Evolutionary conservation across 208 protist genomes (phyloP), one percentile per base, ranked within the genome.

Genomic region (Zelonia costaricensis): DNA sequence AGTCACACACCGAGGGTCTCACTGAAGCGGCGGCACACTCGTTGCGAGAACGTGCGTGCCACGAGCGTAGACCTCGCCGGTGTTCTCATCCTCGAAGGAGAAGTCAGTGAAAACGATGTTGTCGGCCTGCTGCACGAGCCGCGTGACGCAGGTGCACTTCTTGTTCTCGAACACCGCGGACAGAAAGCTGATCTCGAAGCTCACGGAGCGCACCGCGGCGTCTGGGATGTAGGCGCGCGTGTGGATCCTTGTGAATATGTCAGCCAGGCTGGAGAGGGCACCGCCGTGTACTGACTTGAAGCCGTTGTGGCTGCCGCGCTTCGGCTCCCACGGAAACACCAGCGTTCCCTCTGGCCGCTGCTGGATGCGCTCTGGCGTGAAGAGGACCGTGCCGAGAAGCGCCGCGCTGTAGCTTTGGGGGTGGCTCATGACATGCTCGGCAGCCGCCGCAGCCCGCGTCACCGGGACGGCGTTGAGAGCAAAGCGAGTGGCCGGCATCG

Each of bases 261-360:
- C 86, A 0, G 82, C 89, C 33, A 95, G 61, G 16, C 82, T 91
- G n/a, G 89, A 81, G 28, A 95, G 70, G 2, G 86, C 77, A n/a
- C 89, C 89, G 35, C 89, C 89, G 56, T 95, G 89, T 0, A 91
- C 79, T n/a, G 86, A 88, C 31, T 77, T 79, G 66, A 95, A 86
- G 10, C 82, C 82, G 69, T 95, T 95, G 30, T 87, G 58, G 22
- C 74, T 62, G 27, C 54, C 76, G 13, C 59, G 61, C 23, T 62
- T 79, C 13, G 78, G 76, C 9, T 49, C 27, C 86, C 84, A 95
- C 23, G 84, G 76, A 45, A 95, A 95, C 18, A 69, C 63, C 3
- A 95, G 71, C 33, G 63, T 57, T 12, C 69, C 80, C 4, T 76
- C 65, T 12, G 76, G 53, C 22, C 64, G 56, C 49, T 78, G 74